Evolutionary conservation across 2,329 filamentous ascomycete species (phyloP).

Genomic region (Didymella lethalis): DNA sequence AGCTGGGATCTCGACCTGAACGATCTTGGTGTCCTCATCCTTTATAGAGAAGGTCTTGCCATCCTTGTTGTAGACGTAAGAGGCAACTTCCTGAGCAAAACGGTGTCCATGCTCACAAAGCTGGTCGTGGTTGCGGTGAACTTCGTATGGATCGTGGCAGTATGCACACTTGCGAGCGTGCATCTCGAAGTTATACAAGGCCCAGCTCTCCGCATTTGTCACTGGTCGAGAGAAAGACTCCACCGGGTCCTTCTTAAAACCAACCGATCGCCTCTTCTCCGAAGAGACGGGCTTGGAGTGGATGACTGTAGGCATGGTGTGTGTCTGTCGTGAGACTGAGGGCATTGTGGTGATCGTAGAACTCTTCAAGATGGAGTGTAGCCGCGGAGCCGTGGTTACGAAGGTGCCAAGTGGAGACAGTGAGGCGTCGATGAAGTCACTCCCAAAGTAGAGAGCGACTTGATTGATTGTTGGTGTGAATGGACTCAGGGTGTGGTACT

Average conservation of each 20-base stretch:
- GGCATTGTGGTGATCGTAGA: slow-evolving; percentile 44
- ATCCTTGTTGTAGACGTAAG: slow-evolving; percentile 54
- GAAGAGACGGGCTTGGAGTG: slow-evolving; percentile 38
- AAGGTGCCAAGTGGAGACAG: slow-evolving; percentile 33
- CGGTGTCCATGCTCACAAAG: slow-evolving; percentile 56
- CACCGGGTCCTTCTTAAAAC: slow-evolving; percentile 50
- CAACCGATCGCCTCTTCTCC: slow-evolving; percentile 47
- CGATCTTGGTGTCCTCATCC: slow-evolving; percentile 52
- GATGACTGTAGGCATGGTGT: slow-evolving; percentile 48
- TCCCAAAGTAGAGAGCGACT: slow-evolving; percentile 31
- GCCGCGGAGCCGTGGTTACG: slow-evolving; percentile 43
- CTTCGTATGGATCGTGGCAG: slow-evolving; percentile 56
- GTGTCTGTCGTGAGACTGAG: slow-evolving; percentile 36
- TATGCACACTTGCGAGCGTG: slow-evolving; percentile 56
- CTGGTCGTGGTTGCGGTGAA: slow-evolving; percentile 50
- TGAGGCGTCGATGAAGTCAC: slow-evolving; percentile 41
- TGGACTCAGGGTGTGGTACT: not conserved
- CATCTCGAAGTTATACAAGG: slow-evolving; percentile 57
- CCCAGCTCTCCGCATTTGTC: slow-evolving; percentile 55
- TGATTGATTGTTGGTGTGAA: slow-evolving; percentile 3
- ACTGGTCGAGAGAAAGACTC: slow-evolving; percentile 53
- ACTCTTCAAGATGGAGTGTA: slow-evolving; percentile 45
- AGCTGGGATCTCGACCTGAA: slow-evolving; percentile 56
- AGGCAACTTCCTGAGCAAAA: slow-evolving; percentile 56
- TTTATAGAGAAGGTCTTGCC: slow-evolving; percentile 47